These are phyloP conservation scores for Metschnikowia chrysomelidarum DNA, from an alignment of 805 yeast genomes.

Conservation along the genomic window DNA sequence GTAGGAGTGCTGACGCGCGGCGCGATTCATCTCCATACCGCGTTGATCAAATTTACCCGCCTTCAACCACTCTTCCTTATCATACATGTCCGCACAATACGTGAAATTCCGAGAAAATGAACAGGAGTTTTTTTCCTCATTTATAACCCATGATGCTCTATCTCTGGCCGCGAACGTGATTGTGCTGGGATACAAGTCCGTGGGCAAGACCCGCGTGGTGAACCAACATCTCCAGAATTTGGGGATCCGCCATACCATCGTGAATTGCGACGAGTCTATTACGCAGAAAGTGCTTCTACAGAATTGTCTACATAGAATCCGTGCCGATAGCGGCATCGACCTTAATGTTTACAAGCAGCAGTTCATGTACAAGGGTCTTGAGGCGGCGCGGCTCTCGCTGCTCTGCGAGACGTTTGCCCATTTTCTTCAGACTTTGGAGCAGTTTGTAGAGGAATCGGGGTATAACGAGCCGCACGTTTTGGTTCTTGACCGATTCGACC, in stretches of 20 bases:
- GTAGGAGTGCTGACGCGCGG: too few species aligned
- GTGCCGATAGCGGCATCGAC: slow-evolving; percentile 34
- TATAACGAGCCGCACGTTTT: slow-evolving; percentile 39
- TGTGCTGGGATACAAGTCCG: slow-evolving; percentile 48
- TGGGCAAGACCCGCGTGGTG: slow-evolving; percentile 47
- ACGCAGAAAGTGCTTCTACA: slow-evolving; percentile 42
- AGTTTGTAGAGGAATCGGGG: slow-evolving; percentile 28
- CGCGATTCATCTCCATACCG: too few species aligned
- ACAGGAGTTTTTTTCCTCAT: slow-evolving; percentile 33
- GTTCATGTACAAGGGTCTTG: slow-evolving; percentile 27
- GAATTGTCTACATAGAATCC: slow-evolving; percentile 37
- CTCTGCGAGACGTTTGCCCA: slow-evolving; percentile 42
- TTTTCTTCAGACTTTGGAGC: slow-evolving; percentile 42
- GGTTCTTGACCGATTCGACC: slow-evolving; percentile 49
- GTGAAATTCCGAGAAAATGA: slow-evolving; percentile 28
- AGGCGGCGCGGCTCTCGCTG: slow-evolving; percentile 25
- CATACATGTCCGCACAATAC: slow-evolving; percentile 11
- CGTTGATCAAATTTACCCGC: too few species aligned
- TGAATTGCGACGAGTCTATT: slow-evolving; percentile 47
- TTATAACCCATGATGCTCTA: slow-evolving; percentile 27
- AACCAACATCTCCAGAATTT: slow-evolving; percentile 28
- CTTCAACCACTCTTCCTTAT: too few species aligned
- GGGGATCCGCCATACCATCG: slow-evolving; percentile 25
- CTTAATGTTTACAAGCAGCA: slow-evolving; percentile 17
- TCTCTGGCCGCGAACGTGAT: slow-evolving; percentile 36